Evolutionary conservation across 2,329 filamentous ascomycete genomes (phyloP).

Genomic region (Hypoxylon sp.): DNA sequence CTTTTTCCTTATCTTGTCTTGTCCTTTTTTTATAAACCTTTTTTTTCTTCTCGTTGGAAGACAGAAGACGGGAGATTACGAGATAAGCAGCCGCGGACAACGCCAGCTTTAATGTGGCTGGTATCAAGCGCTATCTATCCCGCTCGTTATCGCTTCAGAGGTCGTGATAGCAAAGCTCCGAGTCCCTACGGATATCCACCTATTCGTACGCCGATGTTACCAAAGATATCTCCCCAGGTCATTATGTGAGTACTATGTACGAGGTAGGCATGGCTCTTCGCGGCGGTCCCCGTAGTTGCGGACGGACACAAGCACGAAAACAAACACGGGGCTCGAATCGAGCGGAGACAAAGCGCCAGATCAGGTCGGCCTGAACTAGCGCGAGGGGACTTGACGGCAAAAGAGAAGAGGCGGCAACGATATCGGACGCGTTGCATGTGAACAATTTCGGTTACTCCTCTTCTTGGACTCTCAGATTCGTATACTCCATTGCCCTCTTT

Average conservation of each 20-base stretch:
- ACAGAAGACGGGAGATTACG: slow-evolving; percentile 11
- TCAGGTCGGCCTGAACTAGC: slow-evolving; percentile 15
- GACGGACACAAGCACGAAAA: not conserved
- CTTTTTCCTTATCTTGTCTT: too few species aligned
- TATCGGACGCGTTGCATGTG: slow-evolving; percentile 24
- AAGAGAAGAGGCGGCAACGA: slow-evolving; percentile 9
- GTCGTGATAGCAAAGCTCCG: not conserved
- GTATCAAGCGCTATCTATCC: too few species aligned
- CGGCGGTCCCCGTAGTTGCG: too few species aligned
- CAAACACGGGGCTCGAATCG: too few species aligned
- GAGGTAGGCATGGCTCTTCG: too few species aligned
- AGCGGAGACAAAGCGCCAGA: slow-evolving; percentile 3
- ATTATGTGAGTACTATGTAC: too few species aligned
- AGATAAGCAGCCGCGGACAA: too few species aligned
- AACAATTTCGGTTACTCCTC: not conserved
- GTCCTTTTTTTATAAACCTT: too few species aligned
- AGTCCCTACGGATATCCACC: not conserved
- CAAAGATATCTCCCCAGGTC: not conserved
- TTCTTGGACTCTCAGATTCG: not conserved
- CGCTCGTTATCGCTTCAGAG: not conserved
- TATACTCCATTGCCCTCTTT: too few species aligned
- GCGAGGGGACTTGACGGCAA: slow-evolving; percentile 1
- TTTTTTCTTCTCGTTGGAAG: too few species aligned
- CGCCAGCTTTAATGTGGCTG: too few species aligned
- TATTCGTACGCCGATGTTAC: not conserved